Conservation (phyloP, 2,329 filamentous ascomycete species). For the Hypoxylon sp. region DNA sequence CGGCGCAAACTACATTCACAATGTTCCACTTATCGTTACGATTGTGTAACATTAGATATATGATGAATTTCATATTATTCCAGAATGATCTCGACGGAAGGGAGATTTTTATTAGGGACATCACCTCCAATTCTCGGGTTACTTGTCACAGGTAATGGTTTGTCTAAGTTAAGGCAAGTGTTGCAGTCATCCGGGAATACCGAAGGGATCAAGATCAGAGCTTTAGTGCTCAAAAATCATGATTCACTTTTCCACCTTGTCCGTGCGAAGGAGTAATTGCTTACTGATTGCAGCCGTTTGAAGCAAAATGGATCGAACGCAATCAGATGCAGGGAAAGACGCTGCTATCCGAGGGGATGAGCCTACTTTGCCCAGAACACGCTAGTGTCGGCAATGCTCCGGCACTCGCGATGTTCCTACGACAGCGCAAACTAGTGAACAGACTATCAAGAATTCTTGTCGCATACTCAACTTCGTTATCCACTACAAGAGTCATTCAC, state of each 20-base stretch:
- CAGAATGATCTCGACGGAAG: not conserved
- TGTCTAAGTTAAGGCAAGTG: not conserved
- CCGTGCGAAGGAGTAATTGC: not conserved
- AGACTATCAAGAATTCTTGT: not conserved
- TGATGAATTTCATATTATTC: not conserved
- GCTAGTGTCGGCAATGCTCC: not conserved
- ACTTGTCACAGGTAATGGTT: not conserved
- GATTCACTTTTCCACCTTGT: constrained; percentile 6
- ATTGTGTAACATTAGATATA: too few species aligned
- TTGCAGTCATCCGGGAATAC: constrained; percentile 6
- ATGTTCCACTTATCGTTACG: not conserved
- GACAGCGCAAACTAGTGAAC: not conserved
- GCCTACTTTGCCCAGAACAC: not conserved
- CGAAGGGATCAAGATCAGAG: constrained; percentile 7
- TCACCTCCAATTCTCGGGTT: not conserved
- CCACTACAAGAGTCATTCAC: not conserved
- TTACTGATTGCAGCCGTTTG: not conserved
- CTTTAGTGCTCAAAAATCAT: constrained; percentile 9
- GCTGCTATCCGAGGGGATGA: not conserved
- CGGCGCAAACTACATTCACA: not conserved
- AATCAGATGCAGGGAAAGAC: not conserved
- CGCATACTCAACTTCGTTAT: not conserved
- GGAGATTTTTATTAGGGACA: not conserved
- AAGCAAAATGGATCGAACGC: not conserved
- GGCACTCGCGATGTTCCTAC: not conserved